Evolutionary conservation across 345 rosid genomes (phyloP), one percentile per base, ranked within the genome.

Genomic region (Lepidium africanum): DNA sequence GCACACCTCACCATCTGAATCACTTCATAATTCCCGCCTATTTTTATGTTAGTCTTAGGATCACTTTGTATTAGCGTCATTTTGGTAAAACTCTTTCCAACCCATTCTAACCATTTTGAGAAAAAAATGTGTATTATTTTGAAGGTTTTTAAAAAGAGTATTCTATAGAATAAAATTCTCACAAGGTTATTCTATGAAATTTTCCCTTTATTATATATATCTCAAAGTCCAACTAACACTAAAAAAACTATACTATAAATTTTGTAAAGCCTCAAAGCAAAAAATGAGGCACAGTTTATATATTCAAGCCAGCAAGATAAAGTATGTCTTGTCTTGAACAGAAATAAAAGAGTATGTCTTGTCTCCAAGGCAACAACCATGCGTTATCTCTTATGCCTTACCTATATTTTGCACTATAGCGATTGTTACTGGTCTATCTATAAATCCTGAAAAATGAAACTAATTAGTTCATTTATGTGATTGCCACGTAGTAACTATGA

Each of bases 231-330:
- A 30, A 30, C 33, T 40, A 58, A 50, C n/a, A 23, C 9, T 40
- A 59, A 40, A 42, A 42, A 1, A 12, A n/a, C 17, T 39, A 7
- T 38, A 23, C n/a, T 54, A 43, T 33, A 45, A 54, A 42, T 10
- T 3, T 14, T 21, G 1, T 33, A 55, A 54, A 35, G 17, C n/a
- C 57, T 12, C 43, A 49, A 59, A 48, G 67, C 33, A 59, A 51
- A 70, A 70, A n/a, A 40, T 7, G 36, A 51, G 53, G 67, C 7
- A 30, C 33, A 30, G 33, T 30, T 5, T 40, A 30, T 49, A 50
- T 39, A 5, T 45, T 54, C 32, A 63, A 63, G 70, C 63, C 75
- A 71, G 69, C 75, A 71, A 53, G 33, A 15, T 25, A 53, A 71
- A 71, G 63, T 33, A 53, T 62, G 32, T 71, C 40, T 71, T 71